Conservation (phyloP, 2,329 filamentous ascomycete genomes). For the Xylariales sp. region DNA sequence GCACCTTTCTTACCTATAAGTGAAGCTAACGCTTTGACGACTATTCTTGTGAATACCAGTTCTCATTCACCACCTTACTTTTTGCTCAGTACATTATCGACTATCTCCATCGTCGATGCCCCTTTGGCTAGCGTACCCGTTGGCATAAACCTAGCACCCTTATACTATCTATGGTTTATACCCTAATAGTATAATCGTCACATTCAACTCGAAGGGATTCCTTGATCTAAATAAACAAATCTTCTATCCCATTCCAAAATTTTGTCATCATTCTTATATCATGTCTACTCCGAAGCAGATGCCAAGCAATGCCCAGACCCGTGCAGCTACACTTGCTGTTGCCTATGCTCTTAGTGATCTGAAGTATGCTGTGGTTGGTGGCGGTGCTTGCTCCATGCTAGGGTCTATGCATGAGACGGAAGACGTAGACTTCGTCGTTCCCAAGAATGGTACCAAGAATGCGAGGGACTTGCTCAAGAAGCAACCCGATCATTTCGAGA, state of each 20-base stretch:
- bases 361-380: constrained; percentile 5
- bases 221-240: too few relatives aligned
- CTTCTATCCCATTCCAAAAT: neutral
- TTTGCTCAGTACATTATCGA: too few relatives aligned
- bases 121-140: too few relatives aligned
- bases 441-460: neutral
- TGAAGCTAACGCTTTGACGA: too few relatives aligned
- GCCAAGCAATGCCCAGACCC: neutral
- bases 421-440: constrained; percentile 8
- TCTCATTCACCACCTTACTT: too few relatives aligned
- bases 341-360: constrained; percentile 2
- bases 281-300: neutral
- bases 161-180: too few relatives aligned
- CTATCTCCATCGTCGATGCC: too few relatives aligned
- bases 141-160: too few relatives aligned
- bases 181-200: too few relatives aligned
- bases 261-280: neutral
- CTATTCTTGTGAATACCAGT: too few relatives aligned
- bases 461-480: constrained; percentile 3
- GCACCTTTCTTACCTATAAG: too few relatives aligned
- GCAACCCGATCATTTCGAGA: neutral
- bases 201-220: too few relatives aligned
- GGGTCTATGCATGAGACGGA: constrained; percentile 1
- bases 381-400: constrained; percentile 6
- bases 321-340: constrained; percentile 1